Evolutionary conservation across 257 asterid genomes (phyloP).

Genomic region (Anisodus acutangulus): DNA sequence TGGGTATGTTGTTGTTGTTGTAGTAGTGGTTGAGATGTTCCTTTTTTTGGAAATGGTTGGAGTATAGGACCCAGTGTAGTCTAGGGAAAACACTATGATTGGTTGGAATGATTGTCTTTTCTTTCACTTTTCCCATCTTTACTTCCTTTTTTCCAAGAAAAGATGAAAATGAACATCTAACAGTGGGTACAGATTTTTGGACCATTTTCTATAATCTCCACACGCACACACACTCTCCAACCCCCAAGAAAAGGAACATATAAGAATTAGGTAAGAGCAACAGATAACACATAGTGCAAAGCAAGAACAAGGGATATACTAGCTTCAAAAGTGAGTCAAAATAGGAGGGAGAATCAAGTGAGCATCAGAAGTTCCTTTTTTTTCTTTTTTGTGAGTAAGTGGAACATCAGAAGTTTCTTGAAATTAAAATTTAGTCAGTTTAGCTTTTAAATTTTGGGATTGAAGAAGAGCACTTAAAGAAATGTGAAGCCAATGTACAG

Average conservation of each 20-base stretch:
- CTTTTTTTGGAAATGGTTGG: background rate
- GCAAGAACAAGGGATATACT: background rate
- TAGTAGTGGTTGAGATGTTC: background rate
- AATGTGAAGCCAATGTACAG: background rate
- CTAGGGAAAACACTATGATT: background rate
- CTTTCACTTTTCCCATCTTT: background rate
- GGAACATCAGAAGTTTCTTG: background rate
- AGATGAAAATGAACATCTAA: background rate
- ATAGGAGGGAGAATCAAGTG: background rate
- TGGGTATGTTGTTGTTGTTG: no score
- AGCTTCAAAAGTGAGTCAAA: background rate
- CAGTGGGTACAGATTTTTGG: background rate
- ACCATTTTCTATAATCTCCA: background rate
- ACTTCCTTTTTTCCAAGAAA: background rate
- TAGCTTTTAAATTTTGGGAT: background rate
- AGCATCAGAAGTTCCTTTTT: background rate
- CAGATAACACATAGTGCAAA: background rate
- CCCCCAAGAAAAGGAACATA: background rate
- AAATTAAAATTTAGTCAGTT: background rate
- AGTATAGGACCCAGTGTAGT: background rate
- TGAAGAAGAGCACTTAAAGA: background rate
- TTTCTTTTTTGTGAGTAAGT: no score
- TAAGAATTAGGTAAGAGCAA: background rate
- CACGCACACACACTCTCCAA: no score
- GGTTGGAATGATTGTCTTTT: background rate